Evolutionary conservation across 805 yeast species (phyloP).

Genomic region (Saccharomycopsis javanensis): DNA sequence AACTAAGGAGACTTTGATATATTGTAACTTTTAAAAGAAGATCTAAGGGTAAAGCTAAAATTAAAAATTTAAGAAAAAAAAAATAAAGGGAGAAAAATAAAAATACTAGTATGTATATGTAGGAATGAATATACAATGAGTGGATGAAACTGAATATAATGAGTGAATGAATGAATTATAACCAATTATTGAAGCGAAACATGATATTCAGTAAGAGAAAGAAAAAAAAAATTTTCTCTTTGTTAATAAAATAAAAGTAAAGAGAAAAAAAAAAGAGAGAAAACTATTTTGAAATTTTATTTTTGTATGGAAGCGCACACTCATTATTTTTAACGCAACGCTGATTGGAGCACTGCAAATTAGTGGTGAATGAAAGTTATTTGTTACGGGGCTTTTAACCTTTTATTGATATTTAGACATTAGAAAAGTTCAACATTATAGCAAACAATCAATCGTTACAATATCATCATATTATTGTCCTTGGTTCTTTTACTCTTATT

Average conservation of each 20-base stretch:
- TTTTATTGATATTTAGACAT: too few relatives aligned
- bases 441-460: too few relatives aligned
- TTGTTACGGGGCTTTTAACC: background rate
- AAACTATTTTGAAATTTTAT: too few relatives aligned
- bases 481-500: too few relatives aligned
- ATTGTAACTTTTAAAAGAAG: background rate
- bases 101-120: background rate
- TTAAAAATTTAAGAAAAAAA: too few relatives aligned
- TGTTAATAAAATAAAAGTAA: background rate
- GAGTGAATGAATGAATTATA: background rate
- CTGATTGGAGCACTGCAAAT: background rate
- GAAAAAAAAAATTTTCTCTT: background rate
- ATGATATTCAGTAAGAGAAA: constrained; percentile 1
- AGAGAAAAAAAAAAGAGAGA: background rate
- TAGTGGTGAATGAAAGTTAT: background rate
- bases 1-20: background rate
- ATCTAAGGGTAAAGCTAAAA: too few relatives aligned
- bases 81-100: too few relatives aligned
- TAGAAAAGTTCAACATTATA: too few relatives aligned
- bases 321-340: constrained; percentile 1
- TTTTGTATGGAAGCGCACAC: too few relatives aligned
- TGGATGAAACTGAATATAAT: background rate
- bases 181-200: background rate
- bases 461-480: too few relatives aligned
- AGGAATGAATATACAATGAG: background rate